These are phyloP conservation scores for Cutaneotrichosporon spelunceum DNA, from an alignment of 1,284 basidiomycete species.

Conservation along the genomic window DNA sequence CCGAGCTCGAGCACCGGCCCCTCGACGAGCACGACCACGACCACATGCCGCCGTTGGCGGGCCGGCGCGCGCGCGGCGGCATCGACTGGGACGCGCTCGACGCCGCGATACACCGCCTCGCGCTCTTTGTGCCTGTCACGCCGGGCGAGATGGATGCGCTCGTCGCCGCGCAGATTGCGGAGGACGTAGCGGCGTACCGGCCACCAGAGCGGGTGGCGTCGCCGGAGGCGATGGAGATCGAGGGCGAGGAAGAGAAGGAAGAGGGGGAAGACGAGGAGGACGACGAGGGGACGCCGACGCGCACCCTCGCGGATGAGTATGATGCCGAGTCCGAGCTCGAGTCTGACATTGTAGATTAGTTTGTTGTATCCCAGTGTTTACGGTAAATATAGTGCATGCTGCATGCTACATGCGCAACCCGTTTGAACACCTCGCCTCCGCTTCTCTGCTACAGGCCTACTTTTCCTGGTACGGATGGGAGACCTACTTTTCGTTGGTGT, in stretches of 20 bases:
- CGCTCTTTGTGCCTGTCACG: conserved; percentile 5
- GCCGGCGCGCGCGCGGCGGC: neutral
- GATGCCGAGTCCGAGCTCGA: neutral
- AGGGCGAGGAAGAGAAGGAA: neutral
- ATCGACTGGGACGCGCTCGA: conserved; percentile 7
- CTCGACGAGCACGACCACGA: neutral
- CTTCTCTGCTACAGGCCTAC: too few species aligned
- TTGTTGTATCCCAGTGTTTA: neutral
- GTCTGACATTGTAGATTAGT: conserved; percentile 2
- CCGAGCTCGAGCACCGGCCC: neutral
- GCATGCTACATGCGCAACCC: too few species aligned
- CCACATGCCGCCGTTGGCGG: neutral
- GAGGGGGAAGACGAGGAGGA: neutral
- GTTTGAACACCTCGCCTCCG: neutral
- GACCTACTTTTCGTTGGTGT: too few species aligned
- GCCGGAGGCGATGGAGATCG: neutral
- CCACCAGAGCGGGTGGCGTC: neutral
- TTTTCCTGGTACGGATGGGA: too few species aligned
- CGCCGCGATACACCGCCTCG: neutral
- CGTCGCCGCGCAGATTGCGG: conserved; percentile 1
- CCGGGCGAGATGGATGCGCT: conserved; percentile 8
- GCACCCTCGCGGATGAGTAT: conserved; percentile 4
- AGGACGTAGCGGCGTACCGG: neutral
- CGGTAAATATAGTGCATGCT: neutral
- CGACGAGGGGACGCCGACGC: neutral